Base-by-base conservation (phyloP, 805 yeast species). In the Yarrowia yakushimensis region DNA sequence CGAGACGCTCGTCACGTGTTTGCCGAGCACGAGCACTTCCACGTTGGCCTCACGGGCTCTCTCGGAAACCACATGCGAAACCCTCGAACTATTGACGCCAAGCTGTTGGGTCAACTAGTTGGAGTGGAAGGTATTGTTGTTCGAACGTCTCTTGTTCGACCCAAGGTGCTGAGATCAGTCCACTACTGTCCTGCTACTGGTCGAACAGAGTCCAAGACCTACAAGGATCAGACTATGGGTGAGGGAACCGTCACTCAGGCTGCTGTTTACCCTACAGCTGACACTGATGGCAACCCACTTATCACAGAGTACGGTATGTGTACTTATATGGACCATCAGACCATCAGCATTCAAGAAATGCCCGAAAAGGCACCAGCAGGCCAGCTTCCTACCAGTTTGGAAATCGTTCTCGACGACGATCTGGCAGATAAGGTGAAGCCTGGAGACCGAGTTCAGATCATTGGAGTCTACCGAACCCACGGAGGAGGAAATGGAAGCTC, bases 291-390 rank as follows among this genome's bases (percentile, higher is more conserved):
- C 7, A 86, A 92, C 75, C 90, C 89, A 68, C 77, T 94, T 67
- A 80, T 83, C 18, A 92, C 97, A 0, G 98, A 94, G 73, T 94
- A 90, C 70, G 99, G 99, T 1, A 88, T 85, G 71, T 86, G 92
- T 8, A 90, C 96, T 28, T 94, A 90, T 73, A 81, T 93, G 69
- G 99, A 94, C 75, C 97, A 93, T 73, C 99, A 94, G 76, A 87
- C 90, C 39, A 82, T 94, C 36, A 84, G 97, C 0, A 87, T 94
- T 36, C 99, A 94, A 74, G 99, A 94, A 77, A 89, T 94, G 90
- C 98, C 99, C 0, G 98, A 94, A 76, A 81, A 86, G 66, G 97
- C 98, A 0, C 99, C 98, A 15, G 96, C 98, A 0, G 99, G 99
- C 63, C 98, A 93, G 76, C 79, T 94, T 66, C 99, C 99, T 34